Base-by-base conservation (phyloP, 2,329 filamentous ascomycete genomes). In the Fusarium buxicola region DNA sequence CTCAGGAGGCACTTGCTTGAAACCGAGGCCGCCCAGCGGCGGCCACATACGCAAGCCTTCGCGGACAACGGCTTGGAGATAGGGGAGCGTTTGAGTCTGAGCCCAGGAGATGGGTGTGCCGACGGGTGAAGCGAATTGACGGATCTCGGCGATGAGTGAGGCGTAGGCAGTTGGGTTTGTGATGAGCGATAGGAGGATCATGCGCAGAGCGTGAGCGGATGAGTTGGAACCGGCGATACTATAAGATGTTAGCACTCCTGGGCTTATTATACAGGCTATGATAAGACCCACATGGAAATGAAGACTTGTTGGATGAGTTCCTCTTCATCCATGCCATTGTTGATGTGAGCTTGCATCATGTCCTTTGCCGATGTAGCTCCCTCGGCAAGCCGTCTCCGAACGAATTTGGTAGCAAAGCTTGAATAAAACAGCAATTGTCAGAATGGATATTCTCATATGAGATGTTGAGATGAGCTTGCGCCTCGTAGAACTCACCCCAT, bases 201-300 rank as follows among this genome's bases (percentile, higher is more conserved):
- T 77, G 3, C 84, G 81, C 3, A 87, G 75, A 1, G 80, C 79
- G 0, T 81, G 82, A 0, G 85, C 85, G 0, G 85, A 86, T 0
- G 85, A 86, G 73, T 88, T 85, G 16, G 85, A 86, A 24, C 86
- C 86, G 13, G 85, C 84, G 68, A 86, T 84, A 60, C 82, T 85
- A 36, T 2, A 4, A 1, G 2, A 5, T 32, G 35, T 70, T 4
- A 70, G 9, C 16, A 1, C 7, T 8, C 4, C 4, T 5, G 3
- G 1, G 3, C 21, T 10, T 9, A 3, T 0, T 8, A 6, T 2
- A 28, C 6, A 2, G 1, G 8, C 3, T 11, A 3, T 13, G 4
- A 2, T 6, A 11, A 11, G 0, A 55, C 70, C 55, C 55, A 77
- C 78, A 79, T 77, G 16, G 77, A 74, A 9, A 80, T 71, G 27